Percentiles rank a stretch among this genome's conserved stretches.
Evolutionary conservation across 1,139 yeast genomes (phyloP).

Genomic region (Protomyces lactucae-debilis): DNA sequence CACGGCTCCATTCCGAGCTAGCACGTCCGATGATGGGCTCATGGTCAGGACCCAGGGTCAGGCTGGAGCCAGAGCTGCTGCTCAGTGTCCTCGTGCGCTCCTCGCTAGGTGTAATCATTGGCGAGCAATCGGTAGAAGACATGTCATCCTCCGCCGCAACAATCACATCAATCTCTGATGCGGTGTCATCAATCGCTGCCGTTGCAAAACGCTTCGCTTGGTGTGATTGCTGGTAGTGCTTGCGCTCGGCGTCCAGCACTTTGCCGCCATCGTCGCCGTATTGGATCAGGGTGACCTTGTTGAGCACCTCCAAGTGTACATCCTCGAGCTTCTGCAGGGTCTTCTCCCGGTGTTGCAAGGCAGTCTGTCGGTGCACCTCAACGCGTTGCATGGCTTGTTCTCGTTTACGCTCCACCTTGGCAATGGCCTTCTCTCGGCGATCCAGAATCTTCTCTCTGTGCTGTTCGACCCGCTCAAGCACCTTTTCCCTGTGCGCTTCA

Average conservation of each 20-base stretch:
- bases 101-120: background rate
- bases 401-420: background rate
- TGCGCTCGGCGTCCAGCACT: background rate
- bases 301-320: background rate
- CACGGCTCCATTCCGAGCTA: background rate
- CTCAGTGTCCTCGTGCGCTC: background rate
- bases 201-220: background rate
- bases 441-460: background rate
- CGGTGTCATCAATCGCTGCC: background rate
- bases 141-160: background rate
- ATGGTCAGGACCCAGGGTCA: background rate
- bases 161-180: background rate
- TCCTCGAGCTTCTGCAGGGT: background rate
- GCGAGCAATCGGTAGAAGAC: background rate
- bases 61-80: background rate
- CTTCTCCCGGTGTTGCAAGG: background rate
- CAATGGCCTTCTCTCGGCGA: background rate
- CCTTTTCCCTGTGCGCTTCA: background rate
- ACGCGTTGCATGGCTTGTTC: background rate
- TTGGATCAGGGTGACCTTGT: background rate
- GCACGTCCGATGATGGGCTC: background rate
- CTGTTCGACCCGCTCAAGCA: background rate
- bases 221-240: background rate
- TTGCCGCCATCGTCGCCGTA: background rate
- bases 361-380: background rate